phyloP scores from a whole-genome alignment of 148 eudicot genomes.

The Camellia sinensis region DNA sequence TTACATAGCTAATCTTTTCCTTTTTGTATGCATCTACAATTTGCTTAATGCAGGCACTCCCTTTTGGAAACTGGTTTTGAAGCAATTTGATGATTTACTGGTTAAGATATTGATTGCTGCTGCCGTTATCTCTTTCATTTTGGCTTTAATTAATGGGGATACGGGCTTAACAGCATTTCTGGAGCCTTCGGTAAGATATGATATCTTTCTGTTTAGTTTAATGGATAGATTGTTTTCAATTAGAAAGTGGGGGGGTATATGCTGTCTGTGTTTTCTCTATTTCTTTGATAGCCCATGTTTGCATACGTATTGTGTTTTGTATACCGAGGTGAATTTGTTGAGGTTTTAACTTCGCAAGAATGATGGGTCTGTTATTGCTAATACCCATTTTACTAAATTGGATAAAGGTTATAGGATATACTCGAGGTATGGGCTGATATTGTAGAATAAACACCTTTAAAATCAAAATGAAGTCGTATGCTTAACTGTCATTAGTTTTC shows the following conservation, averaged over 20 bases:
- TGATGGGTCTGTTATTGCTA: background rate
- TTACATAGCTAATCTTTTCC: background rate
- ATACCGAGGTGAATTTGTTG: background rate
- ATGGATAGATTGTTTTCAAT: background rate
- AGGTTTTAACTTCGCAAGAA: background rate
- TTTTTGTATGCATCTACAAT: background rate
- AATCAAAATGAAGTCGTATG: no score
- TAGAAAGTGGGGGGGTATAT: background rate
- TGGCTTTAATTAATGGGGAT: slow-evolving; percentile 93
- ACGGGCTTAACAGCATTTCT: slow-evolving; percentile 93
- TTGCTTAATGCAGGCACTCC: slow-evolving; percentile 75
- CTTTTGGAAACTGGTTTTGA: slow-evolving; percentile 90
- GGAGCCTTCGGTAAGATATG: slow-evolving; percentile 86
- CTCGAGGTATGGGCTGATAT: background rate
- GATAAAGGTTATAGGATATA: background rate
- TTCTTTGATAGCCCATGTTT: background rate
- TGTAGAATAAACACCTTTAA: no score
- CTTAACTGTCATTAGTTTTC: no score
- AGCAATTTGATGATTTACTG: slow-evolving; percentile 97
- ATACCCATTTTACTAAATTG: background rate
- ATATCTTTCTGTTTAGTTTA: slow-evolving; percentile 7
- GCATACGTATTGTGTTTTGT: background rate
- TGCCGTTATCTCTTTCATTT: slow-evolving; percentile 78
- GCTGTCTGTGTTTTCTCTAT: background rate
- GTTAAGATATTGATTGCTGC: slow-evolving; percentile 97